Evolutionary conservation across 306 rosid genomes (phyloP).

Genomic region (Phaseolus lunatus): DNA sequence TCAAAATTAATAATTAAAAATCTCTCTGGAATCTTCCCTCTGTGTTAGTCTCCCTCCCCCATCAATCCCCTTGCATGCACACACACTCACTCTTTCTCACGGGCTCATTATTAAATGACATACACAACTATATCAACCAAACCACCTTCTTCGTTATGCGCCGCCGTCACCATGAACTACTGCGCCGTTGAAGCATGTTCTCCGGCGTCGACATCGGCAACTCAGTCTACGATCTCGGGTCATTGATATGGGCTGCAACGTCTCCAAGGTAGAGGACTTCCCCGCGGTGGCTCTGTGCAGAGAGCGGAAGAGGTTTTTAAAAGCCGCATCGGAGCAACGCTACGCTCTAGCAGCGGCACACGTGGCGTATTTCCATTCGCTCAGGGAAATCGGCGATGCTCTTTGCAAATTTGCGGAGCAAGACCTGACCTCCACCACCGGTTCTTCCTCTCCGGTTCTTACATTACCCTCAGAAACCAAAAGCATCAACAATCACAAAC

Average conservation of each 20-base stretch:
- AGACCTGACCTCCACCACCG: slow-evolving; percentile 58
- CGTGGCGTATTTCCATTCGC: slow-evolving; percentile 80
- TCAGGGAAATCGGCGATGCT: slow-evolving; percentile 74
- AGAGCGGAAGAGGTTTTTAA: slow-evolving; percentile 70
- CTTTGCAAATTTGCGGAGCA: slow-evolving; percentile 81
- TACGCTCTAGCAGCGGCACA: slow-evolving; percentile 95
- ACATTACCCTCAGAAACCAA: slow-evolving; percentile 79
- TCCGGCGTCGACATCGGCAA: background rate
- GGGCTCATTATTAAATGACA: no score
- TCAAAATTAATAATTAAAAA: background rate
- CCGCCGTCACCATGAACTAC: slow-evolving; percentile 41
- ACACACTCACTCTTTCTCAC: background rate
- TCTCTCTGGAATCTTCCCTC: slow-evolving; percentile 6
- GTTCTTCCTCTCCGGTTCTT: slow-evolving; percentile 76
- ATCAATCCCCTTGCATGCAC: slow-evolving; percentile 44
- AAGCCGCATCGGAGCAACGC: slow-evolving; percentile 80
- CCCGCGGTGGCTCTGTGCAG: slow-evolving; percentile 84
- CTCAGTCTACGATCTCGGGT: background rate
- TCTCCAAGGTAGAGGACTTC: slow-evolving; percentile 83
- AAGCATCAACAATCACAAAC: background rate
- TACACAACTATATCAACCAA: no score
- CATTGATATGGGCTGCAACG: slow-evolving; percentile 84
- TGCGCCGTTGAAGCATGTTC: slow-evolving; percentile 2
- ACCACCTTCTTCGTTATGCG: slow-evolving; percentile 12
- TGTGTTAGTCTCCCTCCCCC: background rate